Conservation (phyloP, 768 basidiomycete species). For the Rhizopogon rudus region DNA sequence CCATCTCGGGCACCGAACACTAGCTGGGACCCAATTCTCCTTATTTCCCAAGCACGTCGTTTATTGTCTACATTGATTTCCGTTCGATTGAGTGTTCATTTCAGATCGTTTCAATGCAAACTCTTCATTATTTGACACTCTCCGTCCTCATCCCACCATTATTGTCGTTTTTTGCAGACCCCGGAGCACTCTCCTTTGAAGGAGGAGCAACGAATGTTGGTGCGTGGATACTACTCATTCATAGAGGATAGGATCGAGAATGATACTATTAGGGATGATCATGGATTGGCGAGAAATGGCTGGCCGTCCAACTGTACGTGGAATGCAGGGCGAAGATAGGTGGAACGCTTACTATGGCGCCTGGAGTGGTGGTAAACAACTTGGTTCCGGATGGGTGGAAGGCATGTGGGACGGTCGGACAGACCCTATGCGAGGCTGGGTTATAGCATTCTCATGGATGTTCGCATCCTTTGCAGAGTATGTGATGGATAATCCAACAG, state of each 20-base stretch:
- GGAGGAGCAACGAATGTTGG: conserved; percentile 79
- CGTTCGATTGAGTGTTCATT: not conserved
- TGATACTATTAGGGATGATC: conserved; percentile 58
- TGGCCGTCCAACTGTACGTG: conserved; percentile 70
- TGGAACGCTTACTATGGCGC: conserved; percentile 68
- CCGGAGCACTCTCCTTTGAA: conserved; percentile 63
- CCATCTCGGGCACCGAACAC: conserved; percentile 32
- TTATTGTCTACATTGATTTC: not conserved
- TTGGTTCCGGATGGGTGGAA: conserved; percentile 50
- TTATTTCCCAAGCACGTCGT: conserved; percentile 72
- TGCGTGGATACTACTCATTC: conserved; percentile 27
- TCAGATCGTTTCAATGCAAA: conserved; percentile 91
- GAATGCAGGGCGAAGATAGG: conserved; percentile 54
- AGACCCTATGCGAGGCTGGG: conserved; percentile 85
- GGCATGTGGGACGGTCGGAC: conserved; percentile 61
- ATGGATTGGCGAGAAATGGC: conserved; percentile 99
- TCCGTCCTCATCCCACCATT: conserved; percentile 78
- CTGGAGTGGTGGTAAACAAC: conserved; percentile 76
- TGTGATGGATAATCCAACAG: conserved; percentile 30
- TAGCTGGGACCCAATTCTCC: conserved; percentile 87
- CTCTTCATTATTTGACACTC: conserved; percentile 89
- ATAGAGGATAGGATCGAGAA: not conserved
- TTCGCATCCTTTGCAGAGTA: conserved; percentile 81
- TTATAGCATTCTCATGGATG: conserved; percentile 85
- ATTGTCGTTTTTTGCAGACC: conserved; percentile 69